A percentile compares a stretch with the other conserved stretches of the same genome.
Conservation (phyloP, 495 filamentous ascomycete species). For the Penicillium mononematosum region DNA sequence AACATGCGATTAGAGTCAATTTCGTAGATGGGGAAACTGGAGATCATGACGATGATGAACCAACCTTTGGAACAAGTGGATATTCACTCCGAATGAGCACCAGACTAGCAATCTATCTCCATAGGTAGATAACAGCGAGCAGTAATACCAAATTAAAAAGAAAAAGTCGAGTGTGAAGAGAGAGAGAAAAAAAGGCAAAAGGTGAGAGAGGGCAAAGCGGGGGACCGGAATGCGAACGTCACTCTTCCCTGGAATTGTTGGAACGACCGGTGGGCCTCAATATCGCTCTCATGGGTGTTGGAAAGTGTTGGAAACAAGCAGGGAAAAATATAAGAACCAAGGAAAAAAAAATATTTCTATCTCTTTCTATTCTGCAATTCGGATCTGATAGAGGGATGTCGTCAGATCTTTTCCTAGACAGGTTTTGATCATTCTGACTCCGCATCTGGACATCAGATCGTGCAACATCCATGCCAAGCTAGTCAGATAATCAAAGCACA, state of each 20-base stretch:
- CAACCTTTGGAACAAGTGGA: neutral
- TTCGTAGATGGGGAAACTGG: constrained; percentile 12
- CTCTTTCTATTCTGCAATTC: neutral
- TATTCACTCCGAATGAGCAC: constrained; percentile 6
- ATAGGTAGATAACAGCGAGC: neutral
- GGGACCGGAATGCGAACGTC: constrained; percentile 2
- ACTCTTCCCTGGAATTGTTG: constrained; percentile 1
- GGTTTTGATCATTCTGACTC: constrained; percentile 1
- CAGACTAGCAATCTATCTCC: constrained; percentile 6
- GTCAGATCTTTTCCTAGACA: constrained; percentile 1
- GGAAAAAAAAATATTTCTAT: neutral
- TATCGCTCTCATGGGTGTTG: neutral
- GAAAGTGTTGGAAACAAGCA: too few relatives aligned
- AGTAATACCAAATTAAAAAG: neutral
- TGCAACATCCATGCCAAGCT: neutral
- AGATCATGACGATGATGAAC: constrained; percentile 9
- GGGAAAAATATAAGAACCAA: neutral
- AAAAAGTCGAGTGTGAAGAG: neutral
- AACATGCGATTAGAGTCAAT: constrained; percentile 14
- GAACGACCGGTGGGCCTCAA: constrained; percentile 4
- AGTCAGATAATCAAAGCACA: neutral
- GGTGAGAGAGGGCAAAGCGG: neutral
- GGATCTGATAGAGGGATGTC: neutral
- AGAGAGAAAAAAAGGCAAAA: neutral
- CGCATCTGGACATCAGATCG: neutral